phyloP scores from a whole-genome alignment of 1,139 yeast species.

The Candida buenavistaensis region DNA sequence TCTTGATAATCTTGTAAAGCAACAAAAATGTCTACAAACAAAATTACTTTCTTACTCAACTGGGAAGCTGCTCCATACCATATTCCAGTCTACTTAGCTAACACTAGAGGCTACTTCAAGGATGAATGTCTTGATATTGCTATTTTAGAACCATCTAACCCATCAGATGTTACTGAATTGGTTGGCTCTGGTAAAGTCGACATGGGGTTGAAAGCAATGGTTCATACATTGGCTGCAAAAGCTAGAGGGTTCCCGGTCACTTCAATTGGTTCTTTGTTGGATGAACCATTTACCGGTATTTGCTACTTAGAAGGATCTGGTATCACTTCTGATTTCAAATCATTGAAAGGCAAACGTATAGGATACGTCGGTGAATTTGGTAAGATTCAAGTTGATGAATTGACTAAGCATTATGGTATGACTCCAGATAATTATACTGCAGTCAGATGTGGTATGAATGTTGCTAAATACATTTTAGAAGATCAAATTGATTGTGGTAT shows the following conservation, averaged over 20 bases:
- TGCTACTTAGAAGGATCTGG: slow-evolving; percentile 54
- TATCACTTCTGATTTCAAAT: slow-evolving; percentile 50
- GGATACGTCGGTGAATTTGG: slow-evolving; percentile 65
- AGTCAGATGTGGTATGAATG: slow-evolving; percentile 64
- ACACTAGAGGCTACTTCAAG: slow-evolving; percentile 50
- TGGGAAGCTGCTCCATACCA: slow-evolving; percentile 63
- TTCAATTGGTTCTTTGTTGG: slow-evolving; percentile 54
- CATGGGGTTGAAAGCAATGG: slow-evolving; percentile 63
- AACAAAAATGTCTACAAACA: slow-evolving; percentile 29
- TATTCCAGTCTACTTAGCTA: slow-evolving; percentile 53
- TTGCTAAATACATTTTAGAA: slow-evolving; percentile 54
- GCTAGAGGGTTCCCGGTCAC: slow-evolving; percentile 61
- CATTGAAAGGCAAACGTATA: slow-evolving; percentile 53
- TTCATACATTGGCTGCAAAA: slow-evolving; percentile 59
- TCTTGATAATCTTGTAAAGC: background rate
- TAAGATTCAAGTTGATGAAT: slow-evolving; percentile 57
- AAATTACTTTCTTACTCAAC: slow-evolving; percentile 53
- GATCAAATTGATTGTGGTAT: slow-evolving; percentile 59
- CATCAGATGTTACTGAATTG: slow-evolving; percentile 59
- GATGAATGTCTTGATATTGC: slow-evolving; percentile 54
- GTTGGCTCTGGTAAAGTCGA: slow-evolving; percentile 58
- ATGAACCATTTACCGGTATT: slow-evolving; percentile 60
- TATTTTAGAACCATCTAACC: slow-evolving; percentile 56
- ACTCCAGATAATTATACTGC: slow-evolving; percentile 57
- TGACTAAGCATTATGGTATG: slow-evolving; percentile 57